Percentiles rank a stretch among this genome's conserved stretches.
These are phyloP conservation scores for Lasiosphaeria hispida DNA, from an alignment of 495 filamentous ascomycete genomes.

Conservation along the genomic window DNA sequence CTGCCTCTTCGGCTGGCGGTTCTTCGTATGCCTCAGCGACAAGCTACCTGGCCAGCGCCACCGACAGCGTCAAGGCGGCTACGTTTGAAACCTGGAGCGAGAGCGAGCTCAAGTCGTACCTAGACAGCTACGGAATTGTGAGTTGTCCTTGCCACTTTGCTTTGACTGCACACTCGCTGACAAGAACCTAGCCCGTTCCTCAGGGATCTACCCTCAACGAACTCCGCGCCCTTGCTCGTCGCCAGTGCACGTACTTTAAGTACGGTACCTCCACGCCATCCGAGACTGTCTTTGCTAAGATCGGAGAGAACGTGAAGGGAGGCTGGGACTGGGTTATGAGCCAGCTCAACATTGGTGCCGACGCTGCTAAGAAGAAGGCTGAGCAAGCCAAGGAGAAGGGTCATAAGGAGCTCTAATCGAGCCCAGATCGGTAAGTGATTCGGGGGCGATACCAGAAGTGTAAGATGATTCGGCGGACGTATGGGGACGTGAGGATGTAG, in stretches of 20 bases:
- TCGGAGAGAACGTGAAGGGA: slow-evolving; percentile 51
- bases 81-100: slow-evolving; percentile 80
- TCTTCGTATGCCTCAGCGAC: slow-evolving; percentile 69
- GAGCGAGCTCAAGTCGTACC: slow-evolving; percentile 73
- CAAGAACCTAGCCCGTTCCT: slow-evolving; percentile 47
- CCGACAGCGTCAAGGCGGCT: slow-evolving; percentile 63
- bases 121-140: slow-evolving; percentile 74
- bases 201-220: slow-evolving; percentile 68
- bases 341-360: slow-evolving; percentile 59
- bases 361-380: slow-evolving; percentile 60
- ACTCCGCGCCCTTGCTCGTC: slow-evolving; percentile 64
- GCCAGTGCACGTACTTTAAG: slow-evolving; percentile 71
- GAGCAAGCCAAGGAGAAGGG: slow-evolving; percentile 39
- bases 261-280: slow-evolving; percentile 69
- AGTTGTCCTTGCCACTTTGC: slow-evolving; percentile 14
- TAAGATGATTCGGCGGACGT: no score
- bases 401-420: slow-evolving; percentile 24
- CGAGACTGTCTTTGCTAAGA: slow-evolving; percentile 62
- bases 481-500: no score
- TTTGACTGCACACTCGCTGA: background rate
- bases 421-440: no score
- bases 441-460: no score
- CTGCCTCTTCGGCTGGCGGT: slow-evolving; percentile 67
- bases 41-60: slow-evolving; percentile 66
- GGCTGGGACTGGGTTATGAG: slow-evolving; percentile 59